Evolutionary conservation across 345 rosid genomes (phyloP).

Genomic region (Hibiscus tridactylites): DNA sequence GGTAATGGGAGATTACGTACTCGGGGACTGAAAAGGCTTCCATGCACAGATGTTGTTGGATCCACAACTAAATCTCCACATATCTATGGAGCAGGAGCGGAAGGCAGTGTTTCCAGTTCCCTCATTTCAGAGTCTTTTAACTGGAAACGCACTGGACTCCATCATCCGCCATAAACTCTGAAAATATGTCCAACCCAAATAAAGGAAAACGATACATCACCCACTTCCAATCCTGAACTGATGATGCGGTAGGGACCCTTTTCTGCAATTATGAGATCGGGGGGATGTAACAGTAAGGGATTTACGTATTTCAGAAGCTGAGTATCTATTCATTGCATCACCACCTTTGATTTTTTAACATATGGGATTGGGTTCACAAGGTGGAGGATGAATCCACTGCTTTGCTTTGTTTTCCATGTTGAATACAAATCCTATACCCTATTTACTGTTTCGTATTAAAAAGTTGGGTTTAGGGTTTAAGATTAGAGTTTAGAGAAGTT

Average conservation of each 20-base stretch:
- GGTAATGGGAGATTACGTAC: slow-evolving; percentile 46
- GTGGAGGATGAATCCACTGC: background rate
- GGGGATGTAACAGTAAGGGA: background rate
- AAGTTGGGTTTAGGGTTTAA: too few relatives aligned
- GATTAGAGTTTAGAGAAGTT: too few relatives aligned
- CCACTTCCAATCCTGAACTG: slow-evolving; percentile 36
- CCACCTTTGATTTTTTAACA: background rate
- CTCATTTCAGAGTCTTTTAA: slow-evolving; percentile 1
- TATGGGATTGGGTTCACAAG: background rate
- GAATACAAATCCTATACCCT: too few relatives aligned
- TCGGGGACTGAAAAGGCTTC: slow-evolving; percentile 37
- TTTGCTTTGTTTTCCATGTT: too few relatives aligned
- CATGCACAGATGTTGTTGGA: slow-evolving; percentile 35
- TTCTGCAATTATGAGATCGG: background rate
- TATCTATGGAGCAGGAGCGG: slow-evolving; percentile 20
- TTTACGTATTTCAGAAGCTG: background rate
- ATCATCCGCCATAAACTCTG: slow-evolving; percentile 7
- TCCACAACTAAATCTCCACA: slow-evolving; percentile 38
- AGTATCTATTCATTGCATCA: background rate
- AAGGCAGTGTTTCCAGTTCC: slow-evolving; percentile 26
- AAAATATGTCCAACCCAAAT: slow-evolving; percentile 25
- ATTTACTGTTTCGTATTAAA: too few relatives aligned
- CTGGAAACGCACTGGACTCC: slow-evolving; percentile 5
- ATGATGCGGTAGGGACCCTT: background rate
- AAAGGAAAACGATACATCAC: slow-evolving; percentile 15